Conservation (phyloP, 2,329 filamentous ascomycete genomes). For the Westerdykella aurantiaca region DNA sequence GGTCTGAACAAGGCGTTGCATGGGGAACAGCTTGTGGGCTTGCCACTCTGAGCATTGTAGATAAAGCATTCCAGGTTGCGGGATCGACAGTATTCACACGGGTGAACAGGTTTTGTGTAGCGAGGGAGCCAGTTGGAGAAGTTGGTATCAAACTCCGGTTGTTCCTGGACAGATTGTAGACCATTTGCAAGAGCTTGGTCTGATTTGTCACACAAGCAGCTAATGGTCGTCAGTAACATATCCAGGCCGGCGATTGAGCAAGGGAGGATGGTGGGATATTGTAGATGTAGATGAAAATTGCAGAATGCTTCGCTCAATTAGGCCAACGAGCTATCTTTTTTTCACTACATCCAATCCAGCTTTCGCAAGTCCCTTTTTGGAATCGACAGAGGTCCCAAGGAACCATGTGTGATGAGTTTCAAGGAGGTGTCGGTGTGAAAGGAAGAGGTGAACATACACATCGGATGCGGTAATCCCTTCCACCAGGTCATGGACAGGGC, state of each 20-base stretch:
- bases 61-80: slow-evolving; percentile 46
- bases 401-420: slow-evolving; percentile 1
- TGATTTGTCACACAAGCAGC: slow-evolving; percentile 18
- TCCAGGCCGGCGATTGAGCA: slow-evolving; percentile 1
- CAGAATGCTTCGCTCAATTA: no score
- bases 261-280: no score
- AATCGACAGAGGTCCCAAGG: slow-evolving; percentile 10
- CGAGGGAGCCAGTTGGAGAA: slow-evolving; percentile 45
- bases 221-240: slow-evolving; percentile 7
- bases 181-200: slow-evolving; percentile 6
- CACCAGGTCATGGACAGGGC: no score
- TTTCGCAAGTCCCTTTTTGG: no score
- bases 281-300: no score
- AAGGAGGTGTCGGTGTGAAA: neutral
- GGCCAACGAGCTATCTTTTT: no score
- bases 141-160: slow-evolving; percentile 35
- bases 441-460: neutral
- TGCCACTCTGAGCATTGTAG: slow-evolving; percentile 34
- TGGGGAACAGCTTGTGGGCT: slow-evolving; percentile 40
- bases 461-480: no score
- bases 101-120: slow-evolving; percentile 41
- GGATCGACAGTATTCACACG: slow-evolving; percentile 46
- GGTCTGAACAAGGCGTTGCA: slow-evolving; percentile 45
- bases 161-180: neutral
- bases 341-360: no score